Base-by-base conservation (phyloP, 2,329 filamentous ascomycete genomes). In the Elsinoe necatrix region DNA sequence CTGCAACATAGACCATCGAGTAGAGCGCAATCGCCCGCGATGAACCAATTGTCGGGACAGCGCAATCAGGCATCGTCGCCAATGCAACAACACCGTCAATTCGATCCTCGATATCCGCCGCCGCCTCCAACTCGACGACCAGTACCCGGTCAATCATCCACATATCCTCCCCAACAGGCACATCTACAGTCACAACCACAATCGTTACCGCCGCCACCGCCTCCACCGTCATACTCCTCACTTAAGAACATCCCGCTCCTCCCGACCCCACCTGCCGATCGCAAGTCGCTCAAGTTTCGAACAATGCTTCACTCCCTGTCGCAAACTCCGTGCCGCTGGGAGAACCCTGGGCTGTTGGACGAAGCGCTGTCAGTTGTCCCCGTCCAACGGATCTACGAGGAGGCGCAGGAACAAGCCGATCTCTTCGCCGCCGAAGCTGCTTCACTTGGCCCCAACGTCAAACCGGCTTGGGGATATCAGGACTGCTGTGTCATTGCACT, bases 391-490 rank as follows among this genome's bases (percentile, higher is more conserved):
- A 89, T 98, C 64, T 97, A 97, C 71, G 81, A 85, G 62, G 90
- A 96, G 69, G 93, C 93, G 54, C 90, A 97, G 69, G 92, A 97
- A 69, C 91, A 97, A 72, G 84, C 82, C 62, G 89, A 96, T 69
- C 84, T 96, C 27, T 77, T 95, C 64, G 83, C 87, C 67, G 93
- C 89, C 31, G 85, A 95, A 71, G 92, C 92, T 29, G 87, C 87
- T 68, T 95, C 89, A 63, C 84, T 95, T 75, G 88, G 87, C 18
- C 83, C 87, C 57, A 87, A 85, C 56, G 64, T 64, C 42, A 86
- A 87, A 69, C 82, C 91, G 1, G 86, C 90, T 75, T 97, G 92
- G 92, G 92, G 91, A 57, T 96, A 97, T 69, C 92, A 97, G 72
- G 93, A 98, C 73, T 98, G 92, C 70, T 89, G 96, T 56, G 86